Evolutionary conservation across 805 yeast species (phyloP).

Genomic region (Yamadazyma ubonensis): DNA sequence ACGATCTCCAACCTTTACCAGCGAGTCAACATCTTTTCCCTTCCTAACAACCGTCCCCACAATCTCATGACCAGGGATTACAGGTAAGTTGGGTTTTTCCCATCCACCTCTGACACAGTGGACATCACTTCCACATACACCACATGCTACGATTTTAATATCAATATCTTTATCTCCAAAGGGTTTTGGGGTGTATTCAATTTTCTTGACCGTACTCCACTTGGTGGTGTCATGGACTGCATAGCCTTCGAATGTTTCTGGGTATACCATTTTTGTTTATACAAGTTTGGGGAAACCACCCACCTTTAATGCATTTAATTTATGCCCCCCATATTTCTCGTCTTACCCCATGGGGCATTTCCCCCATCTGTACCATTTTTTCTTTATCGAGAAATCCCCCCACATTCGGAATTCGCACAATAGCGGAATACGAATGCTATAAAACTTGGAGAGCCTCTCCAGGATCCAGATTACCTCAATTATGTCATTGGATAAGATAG

Average conservation of each 20-base stretch:
- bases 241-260: slow-evolving; percentile 31
- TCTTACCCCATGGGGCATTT: not conserved
- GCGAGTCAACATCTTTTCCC: slow-evolving; percentile 50
- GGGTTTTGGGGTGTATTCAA: slow-evolving; percentile 25
- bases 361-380: not conserved
- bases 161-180: slow-evolving; percentile 45
- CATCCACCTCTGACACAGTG: slow-evolving; percentile 55
- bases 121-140: slow-evolving; percentile 63
- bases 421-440: not conserved
- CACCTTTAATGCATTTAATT: not conserved
- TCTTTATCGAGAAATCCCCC: slow-evolving; percentile 1
- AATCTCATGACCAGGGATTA: slow-evolving; percentile 58
- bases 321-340: not conserved
- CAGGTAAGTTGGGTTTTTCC: slow-evolving; percentile 44
- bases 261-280: slow-evolving; percentile 14
- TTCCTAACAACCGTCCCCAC: slow-evolving; percentile 57
- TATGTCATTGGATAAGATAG: slow-evolving; percentile 10
- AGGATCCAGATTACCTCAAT: not conserved
- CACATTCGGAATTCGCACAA: not conserved
- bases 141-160: slow-evolving; percentile 57
- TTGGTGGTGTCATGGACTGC: slow-evolving; percentile 24
- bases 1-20: slow-evolving; percentile 62
- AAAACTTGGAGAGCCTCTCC: not conserved
- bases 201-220: slow-evolving; percentile 29
- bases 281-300: not conserved